Evolutionary conservation across 139 green algal species (phyloP).

Genomic region (Volvox africanus): DNA sequence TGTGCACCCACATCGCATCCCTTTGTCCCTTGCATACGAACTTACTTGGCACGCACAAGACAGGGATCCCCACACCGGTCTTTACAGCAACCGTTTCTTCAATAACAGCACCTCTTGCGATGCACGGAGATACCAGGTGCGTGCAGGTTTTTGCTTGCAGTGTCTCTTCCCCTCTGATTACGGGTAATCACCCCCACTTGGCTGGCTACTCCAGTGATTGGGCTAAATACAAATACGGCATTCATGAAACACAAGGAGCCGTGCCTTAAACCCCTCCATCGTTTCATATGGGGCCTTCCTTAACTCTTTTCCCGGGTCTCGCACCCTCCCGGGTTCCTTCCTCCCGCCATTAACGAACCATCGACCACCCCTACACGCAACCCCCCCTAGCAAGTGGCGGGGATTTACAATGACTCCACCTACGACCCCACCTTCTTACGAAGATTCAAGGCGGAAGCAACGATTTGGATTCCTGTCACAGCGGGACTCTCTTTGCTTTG

Average conservation of each 20-base stretch:
- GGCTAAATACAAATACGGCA: not conserved
- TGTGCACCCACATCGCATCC: too few relatives aligned
- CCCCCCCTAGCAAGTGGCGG: not conserved
- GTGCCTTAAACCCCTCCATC: not conserved
- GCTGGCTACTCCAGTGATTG: too few relatives aligned
- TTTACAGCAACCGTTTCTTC: constrained; percentile 23
- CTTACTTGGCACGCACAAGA: not conserved
- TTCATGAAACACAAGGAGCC: not conserved
- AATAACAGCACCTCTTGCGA: constrained; percentile 5
- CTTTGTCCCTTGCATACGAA: not conserved
- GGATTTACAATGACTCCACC: not conserved
- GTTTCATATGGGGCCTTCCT: not conserved
- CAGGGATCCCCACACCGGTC: not conserved
- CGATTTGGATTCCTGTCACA: not conserved
- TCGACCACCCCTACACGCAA: not conserved
- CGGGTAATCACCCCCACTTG: not conserved
- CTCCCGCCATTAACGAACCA: not conserved
- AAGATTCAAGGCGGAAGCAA: not conserved
- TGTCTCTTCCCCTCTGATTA: too few relatives aligned
- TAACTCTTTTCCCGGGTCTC: not conserved
- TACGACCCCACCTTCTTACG: constrained; percentile 7
- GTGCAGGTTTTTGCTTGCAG: not conserved
- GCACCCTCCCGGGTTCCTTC: not conserved
- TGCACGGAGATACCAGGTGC: not conserved
- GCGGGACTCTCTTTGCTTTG: not conserved